Conservation (phyloP, 1,284 basidiomycete genomes). For the Phenoliferia sp. region DNA sequence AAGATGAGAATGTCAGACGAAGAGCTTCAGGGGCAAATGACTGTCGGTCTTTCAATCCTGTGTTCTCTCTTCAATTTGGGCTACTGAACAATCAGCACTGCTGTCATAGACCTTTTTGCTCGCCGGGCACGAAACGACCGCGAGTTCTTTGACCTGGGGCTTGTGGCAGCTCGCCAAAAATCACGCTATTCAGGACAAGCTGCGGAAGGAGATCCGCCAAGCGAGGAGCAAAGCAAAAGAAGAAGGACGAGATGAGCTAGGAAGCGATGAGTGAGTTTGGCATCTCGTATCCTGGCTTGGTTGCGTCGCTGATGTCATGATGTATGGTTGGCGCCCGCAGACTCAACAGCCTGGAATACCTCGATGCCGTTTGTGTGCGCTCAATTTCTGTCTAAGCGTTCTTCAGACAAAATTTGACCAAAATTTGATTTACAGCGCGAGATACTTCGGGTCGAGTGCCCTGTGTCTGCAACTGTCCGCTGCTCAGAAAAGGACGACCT, state of each 20-base stretch:
- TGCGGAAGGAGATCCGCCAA: constrained; percentile 55
- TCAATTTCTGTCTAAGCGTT: background rate
- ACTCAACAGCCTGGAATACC: constrained; percentile 60
- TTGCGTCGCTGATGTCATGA: background rate
- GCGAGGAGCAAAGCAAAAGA: constrained; percentile 38
- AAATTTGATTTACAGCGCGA: background rate
- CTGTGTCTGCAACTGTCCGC: constrained; percentile 59
- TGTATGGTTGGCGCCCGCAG: background rate
- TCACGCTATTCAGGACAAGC: constrained; percentile 53
- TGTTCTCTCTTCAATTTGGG: background rate
- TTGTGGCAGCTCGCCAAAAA: constrained; percentile 59
- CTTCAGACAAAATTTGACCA: background rate
- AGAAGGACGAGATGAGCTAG: constrained; percentile 36
- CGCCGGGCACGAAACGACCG: constrained; percentile 69
- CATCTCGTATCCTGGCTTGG: background rate
- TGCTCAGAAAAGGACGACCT: constrained; percentile 67
- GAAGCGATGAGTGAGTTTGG: constrained; percentile 46
- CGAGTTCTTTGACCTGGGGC: constrained; percentile 66
- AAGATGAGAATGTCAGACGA: constrained; percentile 21
- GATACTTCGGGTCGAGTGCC: constrained; percentile 43
- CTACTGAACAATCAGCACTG: background rate
- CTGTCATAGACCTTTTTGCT: background rate
- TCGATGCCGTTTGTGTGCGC: constrained; percentile 64
- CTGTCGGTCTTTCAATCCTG: constrained; percentile 1
- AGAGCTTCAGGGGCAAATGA: constrained; percentile 27